Evolutionary conservation across 768 basidiomycete genomes (phyloP).

Genomic region (Hemileccinum impolitum): DNA sequence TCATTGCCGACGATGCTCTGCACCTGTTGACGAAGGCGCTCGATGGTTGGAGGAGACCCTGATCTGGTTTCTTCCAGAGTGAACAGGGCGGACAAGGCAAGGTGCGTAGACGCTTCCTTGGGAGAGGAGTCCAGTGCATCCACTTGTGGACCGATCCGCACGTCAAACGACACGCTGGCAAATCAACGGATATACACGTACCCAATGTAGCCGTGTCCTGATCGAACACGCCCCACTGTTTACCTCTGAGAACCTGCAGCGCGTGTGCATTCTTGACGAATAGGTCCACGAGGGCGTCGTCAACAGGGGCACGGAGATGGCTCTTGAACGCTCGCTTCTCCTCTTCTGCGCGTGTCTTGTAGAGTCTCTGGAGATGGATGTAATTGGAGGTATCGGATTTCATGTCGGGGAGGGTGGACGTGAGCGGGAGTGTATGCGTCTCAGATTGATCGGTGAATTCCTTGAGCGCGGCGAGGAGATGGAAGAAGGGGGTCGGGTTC

Average conservation of each 20-base stretch:
- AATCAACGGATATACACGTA: conserved; percentile 23
- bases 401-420: conserved; percentile 91
- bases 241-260: conserved; percentile 61
- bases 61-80: conserved; percentile 26
- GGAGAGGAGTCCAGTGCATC: conserved; percentile 40
- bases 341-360: conserved; percentile 70
- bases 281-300: conserved; percentile 55
- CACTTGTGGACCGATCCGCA: conserved; percentile 30
- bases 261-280: conserved; percentile 84
- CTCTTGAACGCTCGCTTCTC: conserved; percentile 60
- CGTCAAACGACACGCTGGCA: not conserved
- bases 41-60: conserved; percentile 40
- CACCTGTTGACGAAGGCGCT: conserved; percentile 52
- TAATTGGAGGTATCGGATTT: conserved; percentile 85
- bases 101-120: conserved; percentile 63
- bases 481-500: conserved; percentile 68
- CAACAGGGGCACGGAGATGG: conserved; percentile 43
- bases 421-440: conserved; percentile 72
- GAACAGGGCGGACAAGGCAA: conserved; percentile 66
- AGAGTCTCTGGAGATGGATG: conserved; percentile 80
- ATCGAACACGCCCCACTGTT: conserved; percentile 57
- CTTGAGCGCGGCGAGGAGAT: conserved; percentile 71
- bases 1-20: conserved; percentile 47
- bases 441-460: conserved; percentile 55
- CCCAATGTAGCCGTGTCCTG: conserved; percentile 47